phyloP scores from a whole-genome alignment of 768 basidiomycete species.

The Amanita pallidorosea region DNA sequence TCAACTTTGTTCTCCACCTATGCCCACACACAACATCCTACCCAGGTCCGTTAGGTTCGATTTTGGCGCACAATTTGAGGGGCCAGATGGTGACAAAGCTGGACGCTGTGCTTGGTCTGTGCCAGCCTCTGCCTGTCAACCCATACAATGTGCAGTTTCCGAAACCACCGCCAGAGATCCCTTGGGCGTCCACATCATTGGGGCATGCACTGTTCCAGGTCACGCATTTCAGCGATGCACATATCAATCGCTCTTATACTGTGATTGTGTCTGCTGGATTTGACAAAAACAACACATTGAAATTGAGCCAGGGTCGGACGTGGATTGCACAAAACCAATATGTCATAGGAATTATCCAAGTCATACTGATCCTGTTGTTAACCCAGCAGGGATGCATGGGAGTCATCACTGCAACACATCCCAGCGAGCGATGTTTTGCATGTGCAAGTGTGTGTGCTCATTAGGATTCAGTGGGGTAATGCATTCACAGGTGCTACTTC shows the following conservation, averaged over 20 bases:
- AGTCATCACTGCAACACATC: constrained; percentile 44
- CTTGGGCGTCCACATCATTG: constrained; percentile 21
- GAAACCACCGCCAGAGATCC: constrained; percentile 24
- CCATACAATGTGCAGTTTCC: constrained; percentile 34
- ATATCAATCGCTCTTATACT: constrained; percentile 46
- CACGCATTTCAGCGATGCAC: constrained; percentile 52
- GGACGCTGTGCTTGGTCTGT: constrained; percentile 42
- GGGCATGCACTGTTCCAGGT: constrained; percentile 40
- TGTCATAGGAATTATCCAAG: constrained; percentile 46
- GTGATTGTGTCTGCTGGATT: constrained; percentile 17
- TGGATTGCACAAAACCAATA: constrained; percentile 47
- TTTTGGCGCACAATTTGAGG: constrained; percentile 46
- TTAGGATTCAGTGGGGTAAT: constrained; percentile 25
- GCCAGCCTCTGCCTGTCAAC: constrained; percentile 36
- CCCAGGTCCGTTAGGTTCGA: too few species aligned
- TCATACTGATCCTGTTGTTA: constrained; percentile 20
- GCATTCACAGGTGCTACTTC: too few species aligned
- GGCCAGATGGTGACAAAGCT: constrained; percentile 42
- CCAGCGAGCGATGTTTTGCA: neutral
- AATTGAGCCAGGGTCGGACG: constrained; percentile 38
- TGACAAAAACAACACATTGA: neutral
- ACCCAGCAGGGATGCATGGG: constrained; percentile 39
- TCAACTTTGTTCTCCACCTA: too few species aligned
- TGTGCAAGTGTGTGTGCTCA: neutral
- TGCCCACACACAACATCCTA: too few species aligned